Evolutionary conservation across 805 yeast species (phyloP), one percentile per base, ranked within the genome.

Genomic region (Debaryomyces tyrocola): DNA sequence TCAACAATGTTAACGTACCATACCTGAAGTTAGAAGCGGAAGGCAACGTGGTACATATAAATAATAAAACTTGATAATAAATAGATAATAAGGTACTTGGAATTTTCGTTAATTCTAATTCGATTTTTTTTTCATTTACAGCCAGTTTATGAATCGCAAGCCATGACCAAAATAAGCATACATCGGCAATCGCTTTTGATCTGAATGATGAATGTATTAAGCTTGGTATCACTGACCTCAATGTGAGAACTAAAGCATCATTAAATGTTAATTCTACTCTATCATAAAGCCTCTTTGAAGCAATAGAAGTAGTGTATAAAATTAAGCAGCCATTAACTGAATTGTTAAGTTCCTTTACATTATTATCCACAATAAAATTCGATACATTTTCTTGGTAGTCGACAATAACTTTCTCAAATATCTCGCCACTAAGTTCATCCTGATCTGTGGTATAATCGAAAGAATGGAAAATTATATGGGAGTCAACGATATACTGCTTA

Each of bases 1-100:
- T 82, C 31, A 89, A 64, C 37, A 88, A 67, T 0, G 91, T 83
- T 55, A 82, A 79, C 9, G 76, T 69, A 27, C 80, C 69, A 40
- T 62, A 58, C 33, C 72, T 63, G 31, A 75, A 69, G 45, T 69
- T 63, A 1, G 65, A 55, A 29, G 67, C 57, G 4, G 60, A 55
- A 4, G 45, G 34, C 42, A 42, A 47, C 12, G 53, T 35, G n/a
- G 53, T 45, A 29, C 53, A 45, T 12, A 51, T 49, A 46, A 51
- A 63, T 34, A 69, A 57, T 42, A 73, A 51, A 28, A 55, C 44
- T 42, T 66, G 75, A 51, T 53, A 66, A 50, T 65, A 72, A 1
- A 62, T 50, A 29, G 52, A 60, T 39, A 73, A 54, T 20, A 67
- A 48, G 2, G 52, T 40, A 9, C 58, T 57, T 0, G 76, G 75